Percentiles rank a stretch among this genome's conserved stretches.
These are phyloP conservation scores for Claviceps arundinis DNA, from an alignment of 2,329 filamentous ascomycete species.

Conservation along the genomic window DNA sequence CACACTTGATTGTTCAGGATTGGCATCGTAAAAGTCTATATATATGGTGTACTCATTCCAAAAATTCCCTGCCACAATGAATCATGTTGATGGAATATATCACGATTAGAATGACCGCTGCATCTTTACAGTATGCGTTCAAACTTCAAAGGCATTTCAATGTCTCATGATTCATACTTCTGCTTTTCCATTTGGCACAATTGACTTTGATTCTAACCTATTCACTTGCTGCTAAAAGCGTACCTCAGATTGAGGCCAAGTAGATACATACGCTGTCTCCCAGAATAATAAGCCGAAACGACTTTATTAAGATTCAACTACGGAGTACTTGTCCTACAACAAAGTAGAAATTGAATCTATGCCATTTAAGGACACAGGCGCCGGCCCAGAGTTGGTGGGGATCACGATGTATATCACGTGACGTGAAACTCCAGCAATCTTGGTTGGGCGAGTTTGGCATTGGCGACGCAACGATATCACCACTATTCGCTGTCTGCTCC, in stretches of 20 bases:
- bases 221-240: not conserved
- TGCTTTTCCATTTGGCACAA: not conserved
- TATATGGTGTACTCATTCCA: slow-evolving; percentile 5
- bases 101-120: not conserved
- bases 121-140: not conserved
- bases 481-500: slow-evolving; percentile 37
- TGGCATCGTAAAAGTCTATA: slow-evolving; percentile 17
- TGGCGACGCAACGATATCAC: slow-evolving; percentile 32
- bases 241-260: not conserved
- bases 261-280: not conserved
- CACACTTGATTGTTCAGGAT: slow-evolving; percentile 12
- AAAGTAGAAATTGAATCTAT: not conserved
- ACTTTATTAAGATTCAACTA: no score
- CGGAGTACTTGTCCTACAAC: no score
- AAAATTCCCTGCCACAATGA: not conserved
- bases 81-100: not conserved
- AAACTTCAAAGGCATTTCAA: not conserved
- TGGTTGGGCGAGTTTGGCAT: slow-evolving; percentile 28
- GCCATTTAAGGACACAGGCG: not conserved
- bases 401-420: slow-evolving; percentile 19
- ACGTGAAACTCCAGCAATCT: slow-evolving; percentile 14
- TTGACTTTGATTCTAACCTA: not conserved
- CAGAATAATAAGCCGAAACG: not conserved
- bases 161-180: not conserved
- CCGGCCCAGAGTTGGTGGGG: not conserved